A percentile compares a stretch with the other conserved stretches of the same genome.
Conservation (phyloP, 345 rosid species). For the Gossypium thurberi region DNA sequence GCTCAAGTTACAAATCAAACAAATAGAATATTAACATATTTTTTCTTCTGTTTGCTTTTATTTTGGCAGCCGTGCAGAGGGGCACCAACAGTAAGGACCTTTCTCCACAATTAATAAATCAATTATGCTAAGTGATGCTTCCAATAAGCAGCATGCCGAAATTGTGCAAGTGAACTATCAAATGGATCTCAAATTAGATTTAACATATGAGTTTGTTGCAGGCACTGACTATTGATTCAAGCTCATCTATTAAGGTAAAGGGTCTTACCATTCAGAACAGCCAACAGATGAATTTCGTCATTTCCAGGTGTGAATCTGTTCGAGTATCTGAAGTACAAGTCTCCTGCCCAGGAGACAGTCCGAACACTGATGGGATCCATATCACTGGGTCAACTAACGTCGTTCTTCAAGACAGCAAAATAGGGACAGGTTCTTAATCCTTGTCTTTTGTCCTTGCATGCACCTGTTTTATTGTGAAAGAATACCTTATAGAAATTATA, state of each 20-base stretch:
- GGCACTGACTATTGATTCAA: constrained; percentile 91
- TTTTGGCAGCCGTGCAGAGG: constrained; percentile 79
- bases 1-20: background rate
- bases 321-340: constrained; percentile 55
- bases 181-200: constrained; percentile 5
- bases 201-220: constrained; percentile 28
- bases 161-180: background rate
- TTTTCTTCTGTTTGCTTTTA: constrained; percentile 10
- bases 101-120: background rate
- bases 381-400: constrained; percentile 73
- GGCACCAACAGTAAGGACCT: constrained; percentile 69
- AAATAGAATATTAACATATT: constrained; percentile 18
- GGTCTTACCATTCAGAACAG: constrained; percentile 83
- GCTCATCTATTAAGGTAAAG: constrained; percentile 61
- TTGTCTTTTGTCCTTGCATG: background rate
- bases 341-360: constrained; percentile 86
- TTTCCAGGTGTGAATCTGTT: constrained; percentile 59
- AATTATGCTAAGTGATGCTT: background rate
- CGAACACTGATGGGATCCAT: constrained; percentile 96
- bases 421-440: constrained; percentile 73
- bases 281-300: constrained; percentile 89
- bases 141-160: constrained; percentile 9
- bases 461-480: background rate
- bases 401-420: constrained; percentile 71
- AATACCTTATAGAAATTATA: background rate